Evolutionary conservation across 495 filamentous ascomycete species (phyloP), one percentile per base, ranked within the genome.

Genomic region (Terfezia boudieri): DNA sequence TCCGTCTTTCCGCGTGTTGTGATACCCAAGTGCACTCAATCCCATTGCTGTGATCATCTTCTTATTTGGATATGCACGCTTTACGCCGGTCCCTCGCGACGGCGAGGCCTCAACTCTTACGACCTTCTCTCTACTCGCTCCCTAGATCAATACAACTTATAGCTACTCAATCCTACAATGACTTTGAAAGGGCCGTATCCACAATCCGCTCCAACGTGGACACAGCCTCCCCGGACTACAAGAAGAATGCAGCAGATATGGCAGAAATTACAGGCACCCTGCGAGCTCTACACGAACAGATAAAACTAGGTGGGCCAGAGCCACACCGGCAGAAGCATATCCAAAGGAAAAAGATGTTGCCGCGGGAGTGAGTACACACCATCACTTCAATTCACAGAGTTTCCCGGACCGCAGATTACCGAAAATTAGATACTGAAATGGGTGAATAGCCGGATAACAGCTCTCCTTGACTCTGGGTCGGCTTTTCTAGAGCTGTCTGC

Each of bases 251-350:
- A 60, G 65, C 70, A 53, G 78, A 85, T 54, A 92, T 94, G 84
- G 71, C 71, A 52, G 77, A 83, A 59, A 73, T 86, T 37, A 76
- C 82, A 57, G 66, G 73, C 41, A 71, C 70, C 1, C 72, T 95
- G 64, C 74, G 76, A 56, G 70, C 67, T 49, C 71, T 96, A 52
- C 88, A 93, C 49, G 66, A 67, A 20, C 76, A 71, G 56, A 82
- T 85, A 49, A 75, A 81, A 23, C 70, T 76, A 57, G 90, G 90
- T 26, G 90, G 92, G 0, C 68, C 85, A 0, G 72, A 77, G 58
- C 93, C 93, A 63, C 85, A 92, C 5, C 73, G 84, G 52, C 79
- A 94, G 55, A 98, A 95, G 68, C 90, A 96, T 66, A 65, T 92
- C 26, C 76, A 75, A 22, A 72, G 88, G 43, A 84, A 85, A 52